Base-by-base conservation (phyloP, 768 basidiomycete genomes). In the Kwoniella dejecticola region DNA sequence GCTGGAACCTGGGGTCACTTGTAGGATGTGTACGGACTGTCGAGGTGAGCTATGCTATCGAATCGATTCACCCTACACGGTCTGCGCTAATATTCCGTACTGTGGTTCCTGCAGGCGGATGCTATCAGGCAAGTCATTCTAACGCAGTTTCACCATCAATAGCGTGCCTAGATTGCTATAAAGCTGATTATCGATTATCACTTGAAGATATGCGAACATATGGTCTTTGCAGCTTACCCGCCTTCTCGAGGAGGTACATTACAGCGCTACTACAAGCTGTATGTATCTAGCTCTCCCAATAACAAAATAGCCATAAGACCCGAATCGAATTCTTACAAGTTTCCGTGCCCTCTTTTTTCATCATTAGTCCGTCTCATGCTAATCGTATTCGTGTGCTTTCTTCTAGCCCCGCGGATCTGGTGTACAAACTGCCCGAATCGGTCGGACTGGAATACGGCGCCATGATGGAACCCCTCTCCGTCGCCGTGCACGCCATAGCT, bases 381-480 rank as follows among this genome's bases (percentile, higher is more conserved):
- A 21, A 23, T 21, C 23, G 23, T 26, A n/a, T 26, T 27, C 26
- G 13, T 15, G 15, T 50, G 3, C 15, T 15, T 30, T 11, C 7
- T 40, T n/a, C 4, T 44, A 74, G 69, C 57, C 91, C 93, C 15
- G 86, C 86, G 24, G 90, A 96, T 77, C 83, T 96, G 27, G 79
- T 75, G 42, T 79, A 76, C 63, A 83, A 81, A 38, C 85, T 98
- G 12, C 92, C 92, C 2, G 84, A 88, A n/a, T 83, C 86, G 72
- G 85, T 97, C 48, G 85, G 88, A 19, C 84, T 95, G 13, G 94
- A 95, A 78, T 93, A 98, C 75, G 95, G 94, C 30, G 93, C 95
- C 5, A 89, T 97, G 90, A 92, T 96, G 82, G 95, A 97, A 78
- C 95, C 95, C 4, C 85, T 97, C 40, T 87, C 94, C 23, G 95